Percentiles rank a stretch among this genome's conserved stretches.
Evolutionary conservation across 495 filamentous ascomycete genomes (phyloP).

Genomic region (Tuber indicum): DNA sequence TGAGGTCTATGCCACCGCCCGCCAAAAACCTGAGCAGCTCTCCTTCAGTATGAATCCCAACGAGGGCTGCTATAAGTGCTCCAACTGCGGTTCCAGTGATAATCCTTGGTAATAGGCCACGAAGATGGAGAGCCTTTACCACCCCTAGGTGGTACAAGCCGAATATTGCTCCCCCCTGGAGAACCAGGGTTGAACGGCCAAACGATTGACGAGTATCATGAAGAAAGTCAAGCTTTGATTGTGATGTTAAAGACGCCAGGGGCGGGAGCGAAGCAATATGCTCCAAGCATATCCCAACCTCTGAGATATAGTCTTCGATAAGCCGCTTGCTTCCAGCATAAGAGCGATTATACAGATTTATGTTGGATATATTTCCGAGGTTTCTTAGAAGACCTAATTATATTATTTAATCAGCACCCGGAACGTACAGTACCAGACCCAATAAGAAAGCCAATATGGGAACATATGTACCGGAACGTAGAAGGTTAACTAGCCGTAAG

Average conservation of each 20-base stretch:
- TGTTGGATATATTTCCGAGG: constrained; percentile 78
- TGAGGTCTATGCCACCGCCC: constrained; percentile 74
- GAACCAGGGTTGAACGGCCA: constrained; percentile 74
- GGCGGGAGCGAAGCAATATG: constrained; percentile 63
- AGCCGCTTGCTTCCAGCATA: constrained; percentile 85
- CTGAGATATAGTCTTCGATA: constrained; percentile 85
- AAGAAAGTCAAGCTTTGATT: constrained; percentile 78
- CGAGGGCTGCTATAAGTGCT: constrained; percentile 81
- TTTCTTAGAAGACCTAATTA: constrained; percentile 71
- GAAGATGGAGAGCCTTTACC: constrained; percentile 76
- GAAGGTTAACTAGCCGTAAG: constrained; percentile 64
- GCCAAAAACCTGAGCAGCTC: constrained; percentile 70
- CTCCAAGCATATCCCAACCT: constrained; percentile 70
- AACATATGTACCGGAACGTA: constrained; percentile 53
- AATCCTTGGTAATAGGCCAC: constrained; percentile 79
- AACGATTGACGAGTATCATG: constrained; percentile 88
- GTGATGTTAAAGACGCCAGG: constrained; percentile 65
- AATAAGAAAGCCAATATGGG: neutral
- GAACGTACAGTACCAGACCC: neutral
- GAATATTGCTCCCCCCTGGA: constrained; percentile 90
- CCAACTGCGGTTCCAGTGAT: constrained; percentile 88
- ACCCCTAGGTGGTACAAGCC: constrained; percentile 87
- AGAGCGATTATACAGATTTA: constrained; percentile 75
- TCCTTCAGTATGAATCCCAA: constrained; percentile 81
- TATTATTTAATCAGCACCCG: neutral